A percentile compares a stretch with the other conserved stretches of the same genome.
Conservation (phyloP, 139 green algal species). For the Chlorella sorokiniana region DNA sequence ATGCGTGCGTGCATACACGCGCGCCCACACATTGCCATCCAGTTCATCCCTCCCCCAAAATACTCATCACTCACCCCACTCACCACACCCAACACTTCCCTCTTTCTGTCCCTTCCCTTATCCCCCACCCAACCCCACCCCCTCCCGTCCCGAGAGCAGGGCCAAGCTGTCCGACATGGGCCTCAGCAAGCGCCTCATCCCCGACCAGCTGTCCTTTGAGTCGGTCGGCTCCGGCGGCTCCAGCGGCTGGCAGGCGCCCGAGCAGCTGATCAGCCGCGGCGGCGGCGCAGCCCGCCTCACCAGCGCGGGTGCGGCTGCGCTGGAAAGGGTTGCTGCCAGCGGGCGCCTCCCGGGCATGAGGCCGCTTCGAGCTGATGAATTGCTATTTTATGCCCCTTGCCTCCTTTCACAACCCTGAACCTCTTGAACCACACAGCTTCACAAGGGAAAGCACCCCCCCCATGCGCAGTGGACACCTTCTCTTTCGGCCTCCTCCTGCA, state of each 20-base stretch:
- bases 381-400: neutral
- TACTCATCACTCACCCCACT: too few species aligned
- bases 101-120: too few species aligned
- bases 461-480: slow-evolving; percentile 89
- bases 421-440: too few species aligned
- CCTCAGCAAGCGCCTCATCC: slow-evolving; percentile 85
- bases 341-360: neutral
- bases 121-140: too few species aligned
- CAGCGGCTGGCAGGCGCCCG: slow-evolving; percentile 96
- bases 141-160: neutral
- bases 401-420: neutral
- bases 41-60: too few species aligned
- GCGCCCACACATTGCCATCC: too few species aligned
- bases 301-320: neutral
- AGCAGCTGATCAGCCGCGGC: slow-evolving; percentile 76
- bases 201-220: slow-evolving; percentile 85
- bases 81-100: too few species aligned
- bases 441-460: neutral
- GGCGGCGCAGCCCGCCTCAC: slow-evolving; percentile 47
- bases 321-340: neutral
- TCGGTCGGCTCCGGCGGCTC: slow-evolving; percentile 79
- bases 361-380: neutral
- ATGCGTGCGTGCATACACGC: too few species aligned
- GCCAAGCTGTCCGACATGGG: slow-evolving; percentile 99
- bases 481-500: slow-evolving; percentile 90